These are phyloP conservation scores for Ophiocytium majus DNA, from an alignment of 352 stramenopile species.

Conservation along the genomic window DNA sequence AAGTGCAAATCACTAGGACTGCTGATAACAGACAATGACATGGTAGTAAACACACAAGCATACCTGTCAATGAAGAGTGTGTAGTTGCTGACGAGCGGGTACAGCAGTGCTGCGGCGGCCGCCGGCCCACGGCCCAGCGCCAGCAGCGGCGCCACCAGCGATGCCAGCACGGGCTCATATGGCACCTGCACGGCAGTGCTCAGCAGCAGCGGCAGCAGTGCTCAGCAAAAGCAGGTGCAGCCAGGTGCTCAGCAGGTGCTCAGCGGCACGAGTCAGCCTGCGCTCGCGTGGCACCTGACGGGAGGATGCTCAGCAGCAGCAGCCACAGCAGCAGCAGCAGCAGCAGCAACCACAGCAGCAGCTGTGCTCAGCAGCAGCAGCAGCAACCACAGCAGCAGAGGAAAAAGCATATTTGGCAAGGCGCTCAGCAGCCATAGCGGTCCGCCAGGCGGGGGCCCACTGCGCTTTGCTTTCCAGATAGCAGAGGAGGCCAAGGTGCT, in stretches of 20 bases:
- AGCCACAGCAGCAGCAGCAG: neutral
- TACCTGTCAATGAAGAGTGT: slow-evolving; percentile 48
- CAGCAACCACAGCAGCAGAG: neutral
- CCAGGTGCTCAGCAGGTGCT: neutral
- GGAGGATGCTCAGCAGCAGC: neutral
- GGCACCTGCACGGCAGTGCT: slow-evolving; percentile 17
- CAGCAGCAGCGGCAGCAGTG: slow-evolving; percentile 29
- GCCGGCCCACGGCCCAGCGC: slow-evolving; percentile 29
- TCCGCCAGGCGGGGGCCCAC: neutral
- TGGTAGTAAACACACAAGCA: neutral
- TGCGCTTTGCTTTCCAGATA: neutral
- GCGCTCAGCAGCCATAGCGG: neutral
- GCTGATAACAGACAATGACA: too few species aligned
- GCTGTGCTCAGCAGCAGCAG: neutral
- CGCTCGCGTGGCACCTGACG: neutral
- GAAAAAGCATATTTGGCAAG: neutral
- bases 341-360: neutral
- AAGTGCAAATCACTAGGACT: too few species aligned
- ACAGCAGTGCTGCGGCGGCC: slow-evolving; percentile 39
- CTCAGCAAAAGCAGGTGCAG: neutral
- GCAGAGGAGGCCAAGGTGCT: neutral
- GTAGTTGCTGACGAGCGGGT: slow-evolving; percentile 39
- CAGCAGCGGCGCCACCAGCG: slow-evolving; percentile 42
- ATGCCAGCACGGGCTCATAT: slow-evolving; percentile 46
- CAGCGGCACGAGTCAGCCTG: neutral